These are phyloP conservation scores for Mycena floridula DNA, from an alignment of 768 basidiomycete species.

Conservation along the genomic window DNA sequence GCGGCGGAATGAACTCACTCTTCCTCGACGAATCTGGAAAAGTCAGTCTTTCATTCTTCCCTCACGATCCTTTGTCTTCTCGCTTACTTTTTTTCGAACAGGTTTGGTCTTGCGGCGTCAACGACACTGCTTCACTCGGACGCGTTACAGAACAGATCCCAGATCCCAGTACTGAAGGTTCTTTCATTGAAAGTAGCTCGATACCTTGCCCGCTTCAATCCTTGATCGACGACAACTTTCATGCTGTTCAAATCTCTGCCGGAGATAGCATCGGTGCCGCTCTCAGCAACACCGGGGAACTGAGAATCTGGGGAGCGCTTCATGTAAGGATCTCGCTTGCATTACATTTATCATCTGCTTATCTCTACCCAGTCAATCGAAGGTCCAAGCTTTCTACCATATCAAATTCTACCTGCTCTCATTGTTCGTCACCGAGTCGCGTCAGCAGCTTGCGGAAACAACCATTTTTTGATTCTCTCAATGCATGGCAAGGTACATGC, in stretches of 20 bases:
- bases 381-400: constrained; percentile 64
- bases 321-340: constrained; percentile 45
- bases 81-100: no score
- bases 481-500: constrained; percentile 82
- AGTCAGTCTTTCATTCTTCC: constrained; percentile 52
- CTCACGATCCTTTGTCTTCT: no score
- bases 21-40: constrained; percentile 86
- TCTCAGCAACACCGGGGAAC: constrained; percentile 68
- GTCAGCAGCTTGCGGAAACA: constrained; percentile 73
- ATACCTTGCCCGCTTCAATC: constrained; percentile 60
- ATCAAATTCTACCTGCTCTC: constrained; percentile 55
- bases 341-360: constrained; percentile 1
- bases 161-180: constrained; percentile 51
- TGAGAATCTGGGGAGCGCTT: constrained; percentile 86
- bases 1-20: constrained; percentile 85
- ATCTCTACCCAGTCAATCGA: constrained; percentile 6
- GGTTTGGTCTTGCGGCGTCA: no score
- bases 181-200: constrained; percentile 47
- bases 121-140: constrained; percentile 86
- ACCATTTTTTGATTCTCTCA: constrained; percentile 86
- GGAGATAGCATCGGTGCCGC: constrained; percentile 89
- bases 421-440: constrained; percentile 66
- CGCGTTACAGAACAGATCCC: constrained; percentile 58
- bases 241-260: constrained; percentile 74
- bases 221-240: constrained; percentile 73